Base-by-base conservation (phyloP, 768 basidiomycete species). In the Pulveroboletus sp. region DNA sequence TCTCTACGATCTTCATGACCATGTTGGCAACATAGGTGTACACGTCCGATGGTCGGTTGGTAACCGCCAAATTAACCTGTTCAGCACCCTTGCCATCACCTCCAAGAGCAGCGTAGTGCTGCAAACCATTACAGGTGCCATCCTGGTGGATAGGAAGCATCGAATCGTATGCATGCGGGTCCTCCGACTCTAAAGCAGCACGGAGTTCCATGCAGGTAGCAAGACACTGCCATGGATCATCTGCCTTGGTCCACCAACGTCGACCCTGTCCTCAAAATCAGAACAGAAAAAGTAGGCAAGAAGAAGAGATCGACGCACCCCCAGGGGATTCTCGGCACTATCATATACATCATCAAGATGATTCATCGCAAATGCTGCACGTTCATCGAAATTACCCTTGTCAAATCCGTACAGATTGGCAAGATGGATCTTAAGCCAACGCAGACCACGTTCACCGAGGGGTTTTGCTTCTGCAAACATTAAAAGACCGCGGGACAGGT, bases 161-260 rank as follows among this genome's bases (percentile, higher is more conserved):
- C 3, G 85, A 91, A 60, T 76, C 69, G 68, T 72, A 86, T 17
- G 68, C 64, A 52, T 75, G 77, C 0, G 80, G 78, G 37, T 82
- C 76, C 14, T 81, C 79, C 1, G 85, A 86, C 37, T 85, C 78
- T 0, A 94, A 75, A 2, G 95, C 95, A 1, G 76, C 77, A 40
- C 77, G 77, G n/a, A 98, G 75, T 63, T 99, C 96, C 66, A 86
- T 82, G 71, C 93, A 97, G 1, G 89, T 81, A 15, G 95, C 89
- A 33, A 98, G 85, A 65, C 88, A 94, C 67, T 98, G 95, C 94
- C 95, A 98, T 8, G 94, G 94, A 62, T 98, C 93, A 63, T 95
- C 93, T 0, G 93, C 93, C 49, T 81, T 72, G 38, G 77, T 68
- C 95, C 95, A 99, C 95, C 94, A 98, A 43, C 79, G 74, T 6